Evolutionary conservation across 805 yeast species (phyloP), one percentile per base, ranked within the genome.

Genomic region (Candida cerambycidarum): DNA sequence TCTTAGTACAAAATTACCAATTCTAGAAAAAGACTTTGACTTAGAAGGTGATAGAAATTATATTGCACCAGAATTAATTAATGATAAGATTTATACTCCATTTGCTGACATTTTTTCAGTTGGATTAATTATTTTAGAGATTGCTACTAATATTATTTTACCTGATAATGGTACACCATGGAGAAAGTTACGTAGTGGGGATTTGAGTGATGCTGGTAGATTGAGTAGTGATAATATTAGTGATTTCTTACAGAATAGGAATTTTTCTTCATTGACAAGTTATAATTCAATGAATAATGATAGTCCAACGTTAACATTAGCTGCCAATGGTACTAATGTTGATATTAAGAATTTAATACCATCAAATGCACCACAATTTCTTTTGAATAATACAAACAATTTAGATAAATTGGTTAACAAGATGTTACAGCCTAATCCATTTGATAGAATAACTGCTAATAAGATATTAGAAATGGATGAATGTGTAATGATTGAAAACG

Each of bases 141-240:
- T 89, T 54, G 98, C 99, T 2, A 96, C 98, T 1, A 93, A 93
- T 63, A 90, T 93, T 35, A 82, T 89, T 3, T 69, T 93, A 39
- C 99, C 99, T 1, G 98, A 92, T 54, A 90, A 93, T 59, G 99
- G 99, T 5, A 78, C 88, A 11, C 90, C 95, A 23, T 93, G 99
- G 99, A 95, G 95, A 52, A 89, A 90, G 61, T 69, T 93, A 46
- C 75, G 99, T 51, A 86, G 96, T 32, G 99, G 98, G 0, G 99
- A 93, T 61, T 71, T 93, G 50, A 82, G 95, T 13, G 99, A 93
- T 61, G 97, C 98, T 0, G 97, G 98, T 1, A 79, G 82, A 53
- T 70, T 90, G 45, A 81, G 89, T 34, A 65, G 71, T 48, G 76
- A 70, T 48, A 71, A 71, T 48, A 63, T 71, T 32, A 65, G 71